A percentile compares a stretch with the other conserved stretches of the same genome.
phyloP scores from a whole-genome alignment of 345 rosid species.

The Litchi chinensis region DNA sequence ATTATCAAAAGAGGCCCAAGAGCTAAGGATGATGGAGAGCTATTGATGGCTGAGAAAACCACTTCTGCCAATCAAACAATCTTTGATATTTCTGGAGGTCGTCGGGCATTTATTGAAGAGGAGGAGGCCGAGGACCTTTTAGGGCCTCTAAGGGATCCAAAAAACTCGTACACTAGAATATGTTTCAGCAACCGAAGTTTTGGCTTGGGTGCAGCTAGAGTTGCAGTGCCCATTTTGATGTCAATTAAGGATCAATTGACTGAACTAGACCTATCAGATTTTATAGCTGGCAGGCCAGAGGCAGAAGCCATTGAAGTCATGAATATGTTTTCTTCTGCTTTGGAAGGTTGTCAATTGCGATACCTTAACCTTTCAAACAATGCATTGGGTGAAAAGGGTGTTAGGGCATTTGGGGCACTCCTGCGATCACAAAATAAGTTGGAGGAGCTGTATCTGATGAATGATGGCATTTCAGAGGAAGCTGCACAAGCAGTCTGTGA shows the following conservation, averaged over 20 bases:
- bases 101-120: conserved; percentile 75
- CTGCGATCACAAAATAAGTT: conserved; percentile 66
- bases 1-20: conserved; percentile 77
- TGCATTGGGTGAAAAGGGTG: conserved; percentile 95
- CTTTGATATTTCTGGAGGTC: conserved; percentile 80
- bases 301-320: conserved; percentile 84
- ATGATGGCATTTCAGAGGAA: conserved; percentile 89
- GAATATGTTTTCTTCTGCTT: conserved; percentile 67
- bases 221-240: conserved; percentile 61
- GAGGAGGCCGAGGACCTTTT: conserved; percentile 71
- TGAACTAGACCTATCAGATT: conserved; percentile 85
- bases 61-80: conserved; percentile 31
- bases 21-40: conserved; percentile 39
- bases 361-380: conserved; percentile 82
- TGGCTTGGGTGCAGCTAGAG: conserved; percentile 74
- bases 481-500: conserved; percentile 85
- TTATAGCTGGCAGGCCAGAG: conserved; percentile 87
- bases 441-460: conserved; percentile 85
- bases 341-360: conserved; percentile 69
- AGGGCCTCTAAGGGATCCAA: conserved; percentile 54
- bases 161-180: conserved; percentile 58
- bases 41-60: conserved; percentile 20
- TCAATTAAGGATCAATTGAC: conserved; percentile 73
- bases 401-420: conserved; percentile 76
- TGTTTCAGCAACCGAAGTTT: conserved; percentile 89